Base-by-base conservation (phyloP, 1,284 basidiomycete genomes). In the Pseudozyma hubeiensis region DNA sequence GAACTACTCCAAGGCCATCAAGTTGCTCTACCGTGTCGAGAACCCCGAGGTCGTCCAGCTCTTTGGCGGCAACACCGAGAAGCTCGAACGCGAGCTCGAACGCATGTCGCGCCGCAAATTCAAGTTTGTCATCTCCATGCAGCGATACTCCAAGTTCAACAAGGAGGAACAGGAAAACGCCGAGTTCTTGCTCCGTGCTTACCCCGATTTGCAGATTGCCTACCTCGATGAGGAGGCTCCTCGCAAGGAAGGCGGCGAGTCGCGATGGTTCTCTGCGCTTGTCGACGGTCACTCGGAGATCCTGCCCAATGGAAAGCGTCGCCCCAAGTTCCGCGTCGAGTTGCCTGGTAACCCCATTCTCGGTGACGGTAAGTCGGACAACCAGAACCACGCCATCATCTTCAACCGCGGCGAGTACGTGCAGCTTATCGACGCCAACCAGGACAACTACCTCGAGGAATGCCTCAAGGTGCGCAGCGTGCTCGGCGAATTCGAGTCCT, bases 1-100 rank as follows among this genome's bases (percentile, higher is more conserved):
- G 97, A 99, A 99, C 88, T 99, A 99, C 86, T 91, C 93, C 81
- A 99, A 99, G 88, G 96, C 97, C 17, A 98, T 99, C 90, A 99
- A 99, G 87, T 88, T 99, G n/a, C 89, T 99, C 33, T 97, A 98
- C 86, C 94, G 96, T 75, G 96, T 99, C 59, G 97, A 99, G 87
- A 99, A 98, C 87, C 97, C 96, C 24, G 96, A 98, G 85, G 92
- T 99, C 51, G 96, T 99, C 5, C 95, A 97, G 87, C 88, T 93
- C 56, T 97, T 94, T 81, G 96, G 96, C 55, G 94, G 95, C 45
- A 99, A 99, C 86, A 97, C 96, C 17, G 96, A 99, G 85, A 93
- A 91, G 84, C 89, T 99, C 39, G 97, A 99, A 85, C 91, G 94
- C 43, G 96, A 99, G 86, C 89, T 99, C 54, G 96, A 99, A 86